Conservation (phyloP, 352 stramenopile species). For the Pythium scleroteichum region DNA sequence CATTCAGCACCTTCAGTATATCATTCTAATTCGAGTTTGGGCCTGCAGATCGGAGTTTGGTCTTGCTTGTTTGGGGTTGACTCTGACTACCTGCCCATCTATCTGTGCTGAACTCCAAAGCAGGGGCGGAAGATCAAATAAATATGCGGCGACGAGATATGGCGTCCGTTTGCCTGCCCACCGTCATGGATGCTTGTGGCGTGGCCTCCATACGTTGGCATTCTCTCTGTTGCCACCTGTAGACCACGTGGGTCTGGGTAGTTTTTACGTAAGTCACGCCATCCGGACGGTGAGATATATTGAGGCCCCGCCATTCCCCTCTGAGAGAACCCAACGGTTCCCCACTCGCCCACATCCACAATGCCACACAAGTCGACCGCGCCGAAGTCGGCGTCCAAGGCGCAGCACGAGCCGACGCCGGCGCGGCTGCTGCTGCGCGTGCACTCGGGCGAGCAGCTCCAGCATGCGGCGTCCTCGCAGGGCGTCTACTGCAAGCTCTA, state of each 20-base stretch:
- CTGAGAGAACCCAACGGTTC: not conserved
- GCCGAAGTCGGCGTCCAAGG: slow-evolving; percentile 3
- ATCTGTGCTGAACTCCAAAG: not conserved
- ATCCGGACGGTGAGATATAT: too few species aligned
- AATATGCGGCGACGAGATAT: not conserved
- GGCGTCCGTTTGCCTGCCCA: not conserved
- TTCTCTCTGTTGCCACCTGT: too few species aligned
- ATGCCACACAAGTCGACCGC: not conserved
- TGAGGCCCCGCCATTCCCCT: not conserved
- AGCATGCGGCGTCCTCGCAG: slow-evolving; percentile 47
- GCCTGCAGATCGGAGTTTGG: too few species aligned
- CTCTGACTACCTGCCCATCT: not conserved
- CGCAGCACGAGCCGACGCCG: slow-evolving; percentile 10
- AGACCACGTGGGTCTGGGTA: too few species aligned
- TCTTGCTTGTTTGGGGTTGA: not conserved
- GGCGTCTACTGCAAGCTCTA: slow-evolving; percentile 75
- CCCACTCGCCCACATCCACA: not conserved
- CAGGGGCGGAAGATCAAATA: not conserved
- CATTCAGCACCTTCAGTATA: too few species aligned
- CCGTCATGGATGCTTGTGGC: not conserved
- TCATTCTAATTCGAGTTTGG: too few species aligned
- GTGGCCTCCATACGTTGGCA: too few species aligned
- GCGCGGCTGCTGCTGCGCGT: slow-evolving; percentile 50
- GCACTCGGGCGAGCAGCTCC: slow-evolving; percentile 49
- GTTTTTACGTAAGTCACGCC: too few species aligned